Evolutionary conservation across 2,329 filamentous ascomycete genomes (phyloP), one percentile per base, ranked within the genome.

Genomic region (Sphaceloma murrayae): DNA sequence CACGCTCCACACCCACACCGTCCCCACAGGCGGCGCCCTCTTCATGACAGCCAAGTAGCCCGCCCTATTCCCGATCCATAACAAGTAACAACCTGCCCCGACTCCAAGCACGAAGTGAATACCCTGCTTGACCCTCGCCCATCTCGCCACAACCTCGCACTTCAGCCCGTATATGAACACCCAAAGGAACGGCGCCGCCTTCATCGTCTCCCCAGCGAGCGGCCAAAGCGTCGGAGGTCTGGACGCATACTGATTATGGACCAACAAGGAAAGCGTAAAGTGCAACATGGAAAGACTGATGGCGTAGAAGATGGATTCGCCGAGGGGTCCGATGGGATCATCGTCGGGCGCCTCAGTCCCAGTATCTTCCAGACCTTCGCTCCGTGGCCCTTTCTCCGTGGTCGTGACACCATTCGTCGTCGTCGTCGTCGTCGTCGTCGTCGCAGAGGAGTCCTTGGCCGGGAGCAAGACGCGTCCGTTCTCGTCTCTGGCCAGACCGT

Each of bases 21-120:
- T 89, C 0, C 86, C 91, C 10, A 95, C 62, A 4, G 87, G 80
- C n/a, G 91, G 91, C 0, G 87, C 83, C 51, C 78, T 79, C 67
- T 94, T 93, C 85, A 96, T 88, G 14, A 94, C 79, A 5, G 83
- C 82, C 53, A 93, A 78, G 56, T 95, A 96, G 3, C 81, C 77
- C 52, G 79, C 76, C 21, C 69, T 73, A 56, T 95, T 96, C 18
- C 83, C 86, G 43, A 88, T 77, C 53, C 84, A 70, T 38, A 96
- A 80, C 50, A 95, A 68, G 61, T 86, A 88, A 63, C 79, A 85
- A 1, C 91, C 91, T 0, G 77, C 67, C 7, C 58, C 60, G 5
- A 80, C 62, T 51, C 80, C 78, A 17, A 72, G 66, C 11, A 56
- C 57, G 49, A 86, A 73, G 66, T 89, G 91, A 43, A 84, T 54